Conservation (phyloP, 176 grass and related monocot species). For the Bolboschoenus planiculmis region DNA sequence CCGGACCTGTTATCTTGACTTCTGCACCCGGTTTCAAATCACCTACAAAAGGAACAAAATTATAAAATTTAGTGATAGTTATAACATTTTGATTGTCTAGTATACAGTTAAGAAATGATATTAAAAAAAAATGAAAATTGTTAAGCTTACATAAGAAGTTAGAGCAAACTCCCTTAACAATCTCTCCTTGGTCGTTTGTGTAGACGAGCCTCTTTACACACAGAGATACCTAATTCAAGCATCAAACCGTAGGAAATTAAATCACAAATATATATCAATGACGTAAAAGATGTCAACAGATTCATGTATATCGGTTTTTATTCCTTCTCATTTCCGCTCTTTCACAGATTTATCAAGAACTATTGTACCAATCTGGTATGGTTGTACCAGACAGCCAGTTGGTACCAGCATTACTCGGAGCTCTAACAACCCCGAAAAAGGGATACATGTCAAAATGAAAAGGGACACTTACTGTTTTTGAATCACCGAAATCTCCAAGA, state of each 20-base stretch:
- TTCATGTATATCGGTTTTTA: not conserved
- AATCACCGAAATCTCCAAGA: conserved; percentile 82
- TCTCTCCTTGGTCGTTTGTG: conserved; percentile 77
- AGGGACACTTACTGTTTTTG: conserved; percentile 50
- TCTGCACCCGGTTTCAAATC: conserved; percentile 71
- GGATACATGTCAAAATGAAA: not conserved
- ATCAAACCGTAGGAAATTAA: not conserved
- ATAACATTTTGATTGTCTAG: not conserved
- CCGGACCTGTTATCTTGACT: conserved; percentile 74
- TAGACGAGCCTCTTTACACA: conserved; percentile 98
- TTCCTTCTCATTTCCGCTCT: not conserved
- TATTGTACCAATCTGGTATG: not conserved
- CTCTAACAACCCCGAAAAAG: not conserved
- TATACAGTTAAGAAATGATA: not conserved
- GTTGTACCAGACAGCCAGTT: not conserved
- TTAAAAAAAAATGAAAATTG: not conserved
- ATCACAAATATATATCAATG: not conserved
- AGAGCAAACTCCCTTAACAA: conserved; percentile 94
- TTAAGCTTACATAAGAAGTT: conserved; percentile 69
- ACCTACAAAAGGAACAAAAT: conserved; percentile 30
- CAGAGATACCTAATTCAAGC: conserved; percentile 52
- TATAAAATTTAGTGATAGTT: not conserved
- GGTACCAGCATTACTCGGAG: not conserved
- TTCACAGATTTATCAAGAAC: not conserved
- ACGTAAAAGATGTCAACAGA: not conserved